A percentile compares a stretch with the other conserved stretches of the same genome.
Evolutionary conservation across 1,284 basidiomycete genomes (phyloP).

Genomic region (Ustilago curta): DNA sequence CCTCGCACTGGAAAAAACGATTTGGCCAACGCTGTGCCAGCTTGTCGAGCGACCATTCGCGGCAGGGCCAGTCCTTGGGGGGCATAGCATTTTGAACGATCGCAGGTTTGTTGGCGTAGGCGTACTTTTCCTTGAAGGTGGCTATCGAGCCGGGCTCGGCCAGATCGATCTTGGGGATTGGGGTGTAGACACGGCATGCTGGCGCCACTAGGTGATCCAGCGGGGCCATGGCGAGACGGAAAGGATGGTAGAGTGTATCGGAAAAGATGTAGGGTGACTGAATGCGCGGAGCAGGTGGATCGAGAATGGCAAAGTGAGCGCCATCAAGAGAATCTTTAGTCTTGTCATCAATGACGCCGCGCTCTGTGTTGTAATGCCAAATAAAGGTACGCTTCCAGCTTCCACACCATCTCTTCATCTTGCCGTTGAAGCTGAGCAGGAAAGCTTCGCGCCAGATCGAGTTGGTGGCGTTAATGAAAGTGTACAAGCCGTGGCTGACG

Average conservation of each 20-base stretch:
- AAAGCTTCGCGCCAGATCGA: slow-evolving; percentile 59
- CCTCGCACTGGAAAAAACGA: slow-evolving; percentile 63
- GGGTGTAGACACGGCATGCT: slow-evolving; percentile 35
- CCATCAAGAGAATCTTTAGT: slow-evolving; percentile 28
- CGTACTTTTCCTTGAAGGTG: slow-evolving; percentile 33
- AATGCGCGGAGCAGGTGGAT: slow-evolving; percentile 27
- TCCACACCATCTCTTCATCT: slow-evolving; percentile 57
- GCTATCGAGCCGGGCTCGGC: slow-evolving; percentile 33
- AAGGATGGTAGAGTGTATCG: slow-evolving; percentile 61
- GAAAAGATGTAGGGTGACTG: slow-evolving; percentile 58
- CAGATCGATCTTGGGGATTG: slow-evolving; percentile 51
- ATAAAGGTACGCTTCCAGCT: slow-evolving; percentile 63
- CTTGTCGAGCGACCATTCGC: slow-evolving; percentile 56
- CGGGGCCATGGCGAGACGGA: slow-evolving; percentile 53
- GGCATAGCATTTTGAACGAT: slow-evolving; percentile 59
- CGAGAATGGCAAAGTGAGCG: slow-evolving; percentile 29
- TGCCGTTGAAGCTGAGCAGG: slow-evolving; percentile 42
- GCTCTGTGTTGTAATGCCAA: slow-evolving; percentile 34
- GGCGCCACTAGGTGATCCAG: slow-evolving; percentile 48
- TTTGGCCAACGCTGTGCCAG: slow-evolving; percentile 47
- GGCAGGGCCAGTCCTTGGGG: slow-evolving; percentile 53
- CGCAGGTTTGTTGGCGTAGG: slow-evolving; percentile 49
- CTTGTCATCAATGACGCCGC: slow-evolving; percentile 28
- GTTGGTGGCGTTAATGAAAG: slow-evolving; percentile 56
- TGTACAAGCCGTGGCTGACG: slow-evolving; percentile 50